A percentile compares a stretch with the other conserved stretches of the same genome.
Evolutionary conservation across 1,284 basidiomycete species (phyloP).

Genomic region (Cystobasidiaceae sp.): DNA sequence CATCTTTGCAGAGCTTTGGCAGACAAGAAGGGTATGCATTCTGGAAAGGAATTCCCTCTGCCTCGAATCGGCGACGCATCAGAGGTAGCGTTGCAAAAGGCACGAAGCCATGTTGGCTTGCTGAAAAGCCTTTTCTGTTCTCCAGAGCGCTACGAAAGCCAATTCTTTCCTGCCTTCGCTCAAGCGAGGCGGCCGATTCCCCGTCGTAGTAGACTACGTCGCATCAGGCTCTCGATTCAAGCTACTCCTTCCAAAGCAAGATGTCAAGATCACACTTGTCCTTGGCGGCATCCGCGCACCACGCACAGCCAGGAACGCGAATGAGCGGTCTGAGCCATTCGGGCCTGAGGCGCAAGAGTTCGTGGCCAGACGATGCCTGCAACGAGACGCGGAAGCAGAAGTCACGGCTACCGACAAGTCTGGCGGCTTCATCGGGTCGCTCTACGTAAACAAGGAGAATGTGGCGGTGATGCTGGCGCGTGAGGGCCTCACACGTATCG

Average conservation of each 20-base stretch:
- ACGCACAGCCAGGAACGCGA: slow-evolving; percentile 54
- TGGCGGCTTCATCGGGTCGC: slow-evolving; percentile 87
- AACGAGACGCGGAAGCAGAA: slow-evolving; percentile 90
- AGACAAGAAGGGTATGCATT: slow-evolving; percentile 83
- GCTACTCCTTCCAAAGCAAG: slow-evolving; percentile 71
- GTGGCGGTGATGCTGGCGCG: slow-evolving; percentile 74
- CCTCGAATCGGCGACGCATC: slow-evolving; percentile 79
- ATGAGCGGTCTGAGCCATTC: slow-evolving; percentile 84
- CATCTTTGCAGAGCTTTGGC: slow-evolving; percentile 48
- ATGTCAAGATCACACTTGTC: slow-evolving; percentile 81
- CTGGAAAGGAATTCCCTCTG: slow-evolving; percentile 71
- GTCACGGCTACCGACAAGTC: slow-evolving; percentile 86
- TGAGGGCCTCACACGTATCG: slow-evolving; percentile 73
- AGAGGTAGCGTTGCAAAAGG: too few relatives aligned
- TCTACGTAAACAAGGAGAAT: slow-evolving; percentile 81
- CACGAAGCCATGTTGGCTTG: not conserved
- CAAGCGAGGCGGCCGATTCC: slow-evolving; percentile 77
- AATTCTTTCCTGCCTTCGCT: slow-evolving; percentile 75
- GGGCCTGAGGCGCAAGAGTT: slow-evolving; percentile 79
- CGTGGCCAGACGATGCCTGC: slow-evolving; percentile 73
- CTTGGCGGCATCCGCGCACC: slow-evolving; percentile 56
- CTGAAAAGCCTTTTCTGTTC: not conserved
- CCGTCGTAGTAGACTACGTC: slow-evolving; percentile 88
- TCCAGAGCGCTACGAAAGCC: slow-evolving; percentile 64
- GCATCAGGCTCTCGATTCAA: slow-evolving; percentile 90